phyloP scores from a whole-genome alignment of 331 rosid species.

The Arachis monticola region DNA sequence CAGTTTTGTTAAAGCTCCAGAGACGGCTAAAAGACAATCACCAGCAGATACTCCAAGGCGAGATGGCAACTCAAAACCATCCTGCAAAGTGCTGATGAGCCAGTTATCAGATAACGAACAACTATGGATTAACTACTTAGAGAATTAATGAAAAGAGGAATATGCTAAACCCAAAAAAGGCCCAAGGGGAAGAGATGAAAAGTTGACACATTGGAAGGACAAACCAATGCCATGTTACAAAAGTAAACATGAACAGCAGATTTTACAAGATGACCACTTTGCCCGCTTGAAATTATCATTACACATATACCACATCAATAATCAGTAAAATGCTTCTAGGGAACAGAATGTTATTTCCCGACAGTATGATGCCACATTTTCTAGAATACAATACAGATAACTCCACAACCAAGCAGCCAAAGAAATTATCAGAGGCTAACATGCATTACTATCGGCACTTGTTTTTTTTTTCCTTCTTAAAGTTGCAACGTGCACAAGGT shows the following conservation, averaged over 20 bases:
- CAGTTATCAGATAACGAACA: conserved; percentile 37
- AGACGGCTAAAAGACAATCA: conserved; percentile 76
- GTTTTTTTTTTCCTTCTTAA: neutral
- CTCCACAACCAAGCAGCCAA: conserved; percentile 8
- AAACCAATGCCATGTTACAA: conserved; percentile 14
- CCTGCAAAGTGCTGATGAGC: conserved; percentile 70
- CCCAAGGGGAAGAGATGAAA: conserved; percentile 14
- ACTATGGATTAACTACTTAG: neutral
- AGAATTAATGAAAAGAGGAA: conserved; percentile 20
- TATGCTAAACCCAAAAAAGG: conserved; percentile 23
- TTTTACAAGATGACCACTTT: conserved; percentile 18
- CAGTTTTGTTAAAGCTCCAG: conserved; percentile 62
- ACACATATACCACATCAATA: neutral
- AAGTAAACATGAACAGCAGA: conserved; percentile 15
- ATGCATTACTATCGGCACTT: conserved; percentile 2
- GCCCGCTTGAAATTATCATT: conserved; percentile 5
- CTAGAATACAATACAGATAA: conserved; percentile 8
- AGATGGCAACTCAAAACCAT: conserved; percentile 88
- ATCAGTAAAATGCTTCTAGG: conserved; percentile 9
- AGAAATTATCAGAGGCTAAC: neutral
- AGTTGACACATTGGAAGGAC: neutral
- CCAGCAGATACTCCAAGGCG: conserved; percentile 92
- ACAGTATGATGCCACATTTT: conserved; percentile 1
- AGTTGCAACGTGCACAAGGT: neutral
- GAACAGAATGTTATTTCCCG: conserved; percentile 6